phyloP scores from a whole-genome alignment of 2,329 filamentous ascomycete genomes.

The Penicillium digitatum region DNA sequence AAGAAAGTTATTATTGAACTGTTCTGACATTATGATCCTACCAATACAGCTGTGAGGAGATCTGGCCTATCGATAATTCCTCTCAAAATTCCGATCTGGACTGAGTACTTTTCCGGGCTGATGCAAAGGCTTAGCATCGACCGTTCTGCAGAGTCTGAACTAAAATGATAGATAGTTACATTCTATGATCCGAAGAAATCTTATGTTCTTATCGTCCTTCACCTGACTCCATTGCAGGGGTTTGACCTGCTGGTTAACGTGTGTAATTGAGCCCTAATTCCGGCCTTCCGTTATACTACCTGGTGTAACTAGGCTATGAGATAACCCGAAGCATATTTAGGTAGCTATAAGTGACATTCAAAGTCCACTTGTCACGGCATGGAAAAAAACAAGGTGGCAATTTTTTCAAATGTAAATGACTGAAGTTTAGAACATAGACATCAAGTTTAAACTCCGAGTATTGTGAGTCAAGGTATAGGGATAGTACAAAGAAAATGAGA shows the following conservation, averaged over 20 bases:
- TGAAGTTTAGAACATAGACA: not conserved
- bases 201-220: not conserved
- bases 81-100: not conserved
- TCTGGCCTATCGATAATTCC: not conserved
- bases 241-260: not conserved
- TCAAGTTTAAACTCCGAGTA: not conserved
- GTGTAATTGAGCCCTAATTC: conserved; percentile 1
- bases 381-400: too few relatives aligned
- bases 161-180: conserved; percentile 1
- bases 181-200: not conserved
- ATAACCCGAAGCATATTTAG: not conserved
- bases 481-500: not conserved
- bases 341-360: not conserved
- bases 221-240: conserved; percentile 1
- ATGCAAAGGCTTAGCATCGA: conserved; percentile 1
- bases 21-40: not conserved
- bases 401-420: too few relatives aligned
- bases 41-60: not conserved
- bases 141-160: not conserved
- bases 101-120: not conserved
- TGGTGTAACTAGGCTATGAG: conserved; percentile 2
- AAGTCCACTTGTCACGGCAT: not conserved
- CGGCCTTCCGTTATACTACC: conserved; percentile 4
- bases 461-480: not conserved
- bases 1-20: not conserved